Base-by-base conservation (phyloP, 2,329 filamentous ascomycete species). In the Ophiostoma ulmi region DNA sequence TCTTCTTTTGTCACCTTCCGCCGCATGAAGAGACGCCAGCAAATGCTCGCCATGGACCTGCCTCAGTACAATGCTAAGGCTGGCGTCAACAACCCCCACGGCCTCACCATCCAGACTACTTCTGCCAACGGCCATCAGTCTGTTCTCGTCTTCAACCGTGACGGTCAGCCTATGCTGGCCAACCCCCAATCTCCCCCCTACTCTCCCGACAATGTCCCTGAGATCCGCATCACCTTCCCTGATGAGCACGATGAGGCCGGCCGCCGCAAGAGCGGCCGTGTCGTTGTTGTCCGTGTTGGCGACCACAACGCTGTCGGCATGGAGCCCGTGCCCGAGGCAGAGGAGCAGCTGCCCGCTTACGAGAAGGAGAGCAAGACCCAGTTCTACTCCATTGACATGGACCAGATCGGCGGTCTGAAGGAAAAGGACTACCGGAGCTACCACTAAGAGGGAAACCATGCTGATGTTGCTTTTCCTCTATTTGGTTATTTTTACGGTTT, bases 191-290 rank as follows among this genome's bases (percentile, higher is more conserved):
- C 88, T 73, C 90, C 92, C 20, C 91, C 94, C 31, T 83, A 90
- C 76, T 92, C 90, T 65, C 90, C 91, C n/a, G 92, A 88, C 80
- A 90, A 91, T 75, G 86, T 98, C 38, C 95, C 95, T 26, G 92
- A 98, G 82, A 99, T 99, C 77, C 93, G 94, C 81, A 97, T 99
- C 80, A 98, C 95, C 48, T 98, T 99, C 84, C 95, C 95, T 20
- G 92, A 96, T 76, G 95, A 98, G 83, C 90, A 96, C 75, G 94
- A 97, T 78, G 91, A 93, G 75, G 83, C 87, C 70, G 94, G 94
- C 75, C 92, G 89, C 80, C 86, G 86, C 76, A 91, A 91, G 82
- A 93, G 90, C 75, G 94, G 94, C 44, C 89, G 94, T 41, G 93
- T 98, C 69, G 91, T 99, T 31, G 88, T 98, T 48, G 94, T 99